Evolutionary conservation across 2,329 filamentous ascomycete genomes (phyloP).

Genomic region (Rhinocladiella similis): DNA sequence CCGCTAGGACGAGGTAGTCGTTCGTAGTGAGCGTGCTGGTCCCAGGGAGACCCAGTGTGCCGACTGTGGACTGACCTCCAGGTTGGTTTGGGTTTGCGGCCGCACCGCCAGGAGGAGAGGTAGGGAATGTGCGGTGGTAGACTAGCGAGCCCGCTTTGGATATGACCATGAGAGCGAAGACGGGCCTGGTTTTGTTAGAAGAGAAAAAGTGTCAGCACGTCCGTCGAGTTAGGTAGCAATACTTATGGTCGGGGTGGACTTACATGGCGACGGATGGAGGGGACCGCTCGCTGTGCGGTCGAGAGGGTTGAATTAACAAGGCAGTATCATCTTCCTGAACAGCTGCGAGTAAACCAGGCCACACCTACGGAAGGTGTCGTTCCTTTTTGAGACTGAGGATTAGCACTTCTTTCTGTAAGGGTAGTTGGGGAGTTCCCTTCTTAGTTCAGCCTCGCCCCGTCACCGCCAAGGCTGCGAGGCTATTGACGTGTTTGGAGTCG

Average conservation of each 20-base stretch:
- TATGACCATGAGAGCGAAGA: conserved; percentile 94
- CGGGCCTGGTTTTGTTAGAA: conserved; percentile 64
- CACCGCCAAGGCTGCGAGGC: conserved; percentile 1
- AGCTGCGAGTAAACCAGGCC: background rate
- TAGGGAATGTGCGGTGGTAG: conserved; percentile 84
- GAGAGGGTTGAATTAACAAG: background rate
- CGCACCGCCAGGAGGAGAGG: conserved; percentile 15
- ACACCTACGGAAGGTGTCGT: background rate
- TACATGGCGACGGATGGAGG: conserved; percentile 1
- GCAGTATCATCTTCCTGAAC: background rate
- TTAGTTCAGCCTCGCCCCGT: background rate
- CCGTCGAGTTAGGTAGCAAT: background rate
- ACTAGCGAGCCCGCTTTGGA: conserved; percentile 97
- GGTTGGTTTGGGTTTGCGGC: conserved; percentile 51
- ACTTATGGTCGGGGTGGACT: background rate
- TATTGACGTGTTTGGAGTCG: conserved; percentile 2
- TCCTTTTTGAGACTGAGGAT: too few relatives aligned
- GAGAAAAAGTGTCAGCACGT: background rate
- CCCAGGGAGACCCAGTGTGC: conserved; percentile 42
- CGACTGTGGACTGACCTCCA: conserved; percentile 16
- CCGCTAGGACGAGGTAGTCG: conserved; percentile 93
- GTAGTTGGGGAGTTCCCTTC: too few relatives aligned
- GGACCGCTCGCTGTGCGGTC: conserved; percentile 1
- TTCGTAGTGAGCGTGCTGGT: conserved; percentile 89
- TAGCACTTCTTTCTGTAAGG: too few relatives aligned